Percentiles rank a stretch among this genome's conserved stretches.
Evolutionary conservation across 495 filamentous ascomycete species (phyloP).

Genomic region (Aspergillus wentii): DNA sequence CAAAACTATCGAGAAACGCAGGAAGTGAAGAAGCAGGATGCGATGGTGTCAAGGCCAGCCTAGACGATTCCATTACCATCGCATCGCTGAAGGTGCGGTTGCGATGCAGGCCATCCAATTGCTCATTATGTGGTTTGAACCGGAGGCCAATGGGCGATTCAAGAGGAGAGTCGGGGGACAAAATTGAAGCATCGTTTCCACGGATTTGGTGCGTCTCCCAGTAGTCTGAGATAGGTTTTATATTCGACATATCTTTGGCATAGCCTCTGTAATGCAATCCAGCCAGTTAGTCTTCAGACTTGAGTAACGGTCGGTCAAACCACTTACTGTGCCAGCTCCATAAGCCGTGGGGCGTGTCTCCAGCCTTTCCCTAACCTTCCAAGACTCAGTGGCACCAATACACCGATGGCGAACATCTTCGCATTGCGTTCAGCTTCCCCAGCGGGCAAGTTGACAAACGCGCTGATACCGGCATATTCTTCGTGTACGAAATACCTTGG

Average conservation of each 20-base stretch:
- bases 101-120: slow-evolving; percentile 21
- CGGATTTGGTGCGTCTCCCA: slow-evolving; percentile 65
- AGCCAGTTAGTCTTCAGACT: no score
- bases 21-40: slow-evolving; percentile 85
- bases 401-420: slow-evolving; percentile 85
- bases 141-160: slow-evolving; percentile 54
- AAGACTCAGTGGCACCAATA: slow-evolving; percentile 79
- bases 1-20: slow-evolving; percentile 73
- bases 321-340: slow-evolving; percentile 65
- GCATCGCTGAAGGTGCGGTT: slow-evolving; percentile 41
- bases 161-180: slow-evolving; percentile 37
- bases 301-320: slow-evolving; percentile 6
- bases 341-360: slow-evolving; percentile 75
- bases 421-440: slow-evolving; percentile 78
- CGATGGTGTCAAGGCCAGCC: slow-evolving; percentile 66
- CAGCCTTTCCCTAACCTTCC: slow-evolving; percentile 85
- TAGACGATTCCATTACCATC: slow-evolving; percentile 54
- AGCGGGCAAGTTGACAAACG: slow-evolving; percentile 82
- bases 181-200: slow-evolving; percentile 32
- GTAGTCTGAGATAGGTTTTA: slow-evolving; percentile 65
- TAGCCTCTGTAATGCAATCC: slow-evolving; percentile 21
- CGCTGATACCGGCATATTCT: slow-evolving; percentile 82
- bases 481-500: slow-evolving; percentile 81
- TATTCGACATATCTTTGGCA: slow-evolving; percentile 39
- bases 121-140: slow-evolving; percentile 34